phyloP scores from a whole-genome alignment of 2,329 filamentous ascomycete genomes.

The Chaetomiaceae sp. region DNA sequence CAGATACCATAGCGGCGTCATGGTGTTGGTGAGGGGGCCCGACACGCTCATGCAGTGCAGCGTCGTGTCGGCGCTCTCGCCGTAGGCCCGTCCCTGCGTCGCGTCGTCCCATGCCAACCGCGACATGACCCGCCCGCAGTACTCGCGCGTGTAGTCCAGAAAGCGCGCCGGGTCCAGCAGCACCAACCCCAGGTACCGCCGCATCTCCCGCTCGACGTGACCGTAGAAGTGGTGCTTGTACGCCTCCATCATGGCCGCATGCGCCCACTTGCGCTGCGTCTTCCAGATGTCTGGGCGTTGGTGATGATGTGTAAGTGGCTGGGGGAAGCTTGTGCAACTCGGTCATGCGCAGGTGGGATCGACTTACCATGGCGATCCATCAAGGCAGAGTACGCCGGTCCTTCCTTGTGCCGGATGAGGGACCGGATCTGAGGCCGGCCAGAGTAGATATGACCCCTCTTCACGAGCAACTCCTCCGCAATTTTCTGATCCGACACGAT shows the following conservation, averaged over 20 bases:
- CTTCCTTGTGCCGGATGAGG: slow-evolving; percentile 43
- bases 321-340: too few relatives aligned
- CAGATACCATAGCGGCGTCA: slow-evolving; percentile 43
- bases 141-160: slow-evolving; percentile 41
- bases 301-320: too few relatives aligned
- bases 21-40: slow-evolving; percentile 44
- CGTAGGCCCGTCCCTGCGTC: slow-evolving; percentile 39
- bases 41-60: slow-evolving; percentile 48
- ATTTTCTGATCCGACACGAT: slow-evolving; percentile 44
- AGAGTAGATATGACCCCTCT: slow-evolving; percentile 44
- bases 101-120: slow-evolving; percentile 46
- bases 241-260: slow-evolving; percentile 38
- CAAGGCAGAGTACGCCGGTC: slow-evolving; percentile 42
- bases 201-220: slow-evolving; percentile 42
- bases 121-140: slow-evolving; percentile 46
- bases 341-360: not conserved
- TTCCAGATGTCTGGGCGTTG: slow-evolving; percentile 44
- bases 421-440: slow-evolving; percentile 46
- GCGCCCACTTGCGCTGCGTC: slow-evolving; percentile 45
- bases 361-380: slow-evolving; percentile 44
- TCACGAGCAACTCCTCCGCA: slow-evolving; percentile 43
- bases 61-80: slow-evolving; percentile 41
- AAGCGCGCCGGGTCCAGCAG: slow-evolving; percentile 42
- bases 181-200: slow-evolving; percentile 40
- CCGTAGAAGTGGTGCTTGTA: slow-evolving; percentile 40